phyloP scores from a whole-genome alignment of 2,329 filamentous ascomycete species.

The Rhynchosporium agropyri region DNA sequence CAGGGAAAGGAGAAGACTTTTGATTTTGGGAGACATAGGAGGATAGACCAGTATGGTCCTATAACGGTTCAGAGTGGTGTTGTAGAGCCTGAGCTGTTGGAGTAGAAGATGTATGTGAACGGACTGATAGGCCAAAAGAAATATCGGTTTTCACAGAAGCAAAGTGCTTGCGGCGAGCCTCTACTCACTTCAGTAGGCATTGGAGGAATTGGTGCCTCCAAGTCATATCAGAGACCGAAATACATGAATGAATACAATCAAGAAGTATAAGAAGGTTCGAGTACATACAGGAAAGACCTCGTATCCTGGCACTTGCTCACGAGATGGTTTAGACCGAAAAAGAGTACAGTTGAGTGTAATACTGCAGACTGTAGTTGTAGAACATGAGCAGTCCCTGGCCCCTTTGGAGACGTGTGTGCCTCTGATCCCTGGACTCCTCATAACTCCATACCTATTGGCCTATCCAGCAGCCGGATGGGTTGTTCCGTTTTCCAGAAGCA shows the following conservation, averaged over 20 bases:
- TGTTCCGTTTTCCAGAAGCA: conserved; percentile 36
- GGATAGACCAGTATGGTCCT: conserved; percentile 48
- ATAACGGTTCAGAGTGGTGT: conserved; percentile 48
- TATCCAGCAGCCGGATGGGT: conserved; percentile 13
- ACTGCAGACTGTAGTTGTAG: too few relatives aligned
- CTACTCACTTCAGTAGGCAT: too few relatives aligned
- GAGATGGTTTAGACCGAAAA: not conserved
- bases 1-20: conserved; percentile 52
- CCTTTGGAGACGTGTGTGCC: not conserved
- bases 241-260: too few relatives aligned
- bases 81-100: conserved; percentile 43
- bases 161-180: too few relatives aligned
- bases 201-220: too few relatives aligned
- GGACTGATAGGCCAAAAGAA: not conserved
- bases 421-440: not conserved
- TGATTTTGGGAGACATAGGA: conserved; percentile 49
- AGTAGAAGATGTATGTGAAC: not conserved
- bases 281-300: too few relatives aligned
- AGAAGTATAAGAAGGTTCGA: too few relatives aligned
- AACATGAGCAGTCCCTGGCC: not conserved
- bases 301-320: too few relatives aligned
- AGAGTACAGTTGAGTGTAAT: not conserved
- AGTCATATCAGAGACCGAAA: too few relatives aligned
- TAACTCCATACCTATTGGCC: not conserved
- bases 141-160: not conserved